Conservation (phyloP, 2,329 filamentous ascomycete species). For the Cryoendolithus antarcticus region DNA sequence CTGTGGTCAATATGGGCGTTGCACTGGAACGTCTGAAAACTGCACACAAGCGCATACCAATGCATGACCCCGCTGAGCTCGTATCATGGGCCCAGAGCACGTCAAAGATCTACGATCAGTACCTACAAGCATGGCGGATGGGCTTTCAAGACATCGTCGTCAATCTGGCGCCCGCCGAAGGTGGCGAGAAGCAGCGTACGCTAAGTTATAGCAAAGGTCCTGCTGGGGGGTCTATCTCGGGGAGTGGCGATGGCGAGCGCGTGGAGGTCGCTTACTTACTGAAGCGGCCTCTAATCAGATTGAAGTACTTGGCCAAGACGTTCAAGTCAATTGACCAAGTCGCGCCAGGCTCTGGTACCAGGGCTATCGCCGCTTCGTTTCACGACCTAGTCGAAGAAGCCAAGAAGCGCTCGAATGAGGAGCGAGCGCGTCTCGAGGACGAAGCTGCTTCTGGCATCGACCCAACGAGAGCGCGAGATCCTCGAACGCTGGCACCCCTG, state of each 20-base stretch:
- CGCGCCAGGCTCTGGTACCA: constrained; percentile 43
- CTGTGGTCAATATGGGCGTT: constrained; percentile 89
- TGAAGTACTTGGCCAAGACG: constrained; percentile 79
- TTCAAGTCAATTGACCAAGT: constrained; percentile 56
- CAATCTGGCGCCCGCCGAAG: constrained; percentile 69
- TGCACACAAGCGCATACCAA: constrained; percentile 67
- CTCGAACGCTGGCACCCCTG: constrained; percentile 61
- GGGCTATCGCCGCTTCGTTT: constrained; percentile 49
- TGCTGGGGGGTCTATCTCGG: constrained; percentile 27
- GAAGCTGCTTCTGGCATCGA: constrained; percentile 80
- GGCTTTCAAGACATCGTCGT: constrained; percentile 93
- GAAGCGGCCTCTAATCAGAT: constrained; percentile 72
- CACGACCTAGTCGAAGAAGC: constrained; percentile 64
- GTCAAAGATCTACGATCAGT: constrained; percentile 69
- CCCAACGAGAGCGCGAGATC: constrained; percentile 64
- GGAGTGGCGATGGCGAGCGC: constrained; percentile 65
- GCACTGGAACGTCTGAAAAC: constrained; percentile 72
- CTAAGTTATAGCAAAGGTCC: constrained; percentile 23
- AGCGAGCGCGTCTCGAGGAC: constrained; percentile 63
- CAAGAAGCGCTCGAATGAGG: constrained; percentile 60
- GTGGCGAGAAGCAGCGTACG: constrained; percentile 39
- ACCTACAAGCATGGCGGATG: constrained; percentile 77
- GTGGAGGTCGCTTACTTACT: constrained; percentile 90
- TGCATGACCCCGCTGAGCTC: constrained; percentile 58
- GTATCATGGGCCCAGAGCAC: constrained; percentile 71